Evolutionary conservation across 495 filamentous ascomycete species (phyloP).

Genomic region (Daldinia bambusicola): DNA sequence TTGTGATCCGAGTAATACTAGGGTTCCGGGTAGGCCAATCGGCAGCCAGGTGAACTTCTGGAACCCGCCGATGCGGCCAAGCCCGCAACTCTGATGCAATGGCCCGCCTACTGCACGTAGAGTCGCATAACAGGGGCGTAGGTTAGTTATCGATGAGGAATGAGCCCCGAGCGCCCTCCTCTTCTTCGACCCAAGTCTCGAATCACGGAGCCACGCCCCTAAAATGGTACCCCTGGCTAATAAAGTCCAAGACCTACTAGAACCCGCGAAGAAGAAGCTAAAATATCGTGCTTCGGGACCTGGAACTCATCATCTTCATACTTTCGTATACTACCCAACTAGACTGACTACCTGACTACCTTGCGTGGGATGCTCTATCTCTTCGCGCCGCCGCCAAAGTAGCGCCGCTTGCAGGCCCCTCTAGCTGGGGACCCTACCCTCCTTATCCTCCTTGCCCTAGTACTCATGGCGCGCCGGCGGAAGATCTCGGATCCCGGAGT

Average conservation of each 20-base stretch:
- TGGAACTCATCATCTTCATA: conserved; percentile 18
- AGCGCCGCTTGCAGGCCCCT: conserved; percentile 5
- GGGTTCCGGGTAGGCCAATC: conserved; percentile 38
- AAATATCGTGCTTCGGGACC: conserved; percentile 21
- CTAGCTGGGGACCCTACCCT: background rate
- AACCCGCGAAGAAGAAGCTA: conserved; percentile 44
- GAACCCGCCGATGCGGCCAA: conserved; percentile 47
- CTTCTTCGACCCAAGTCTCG: conserved; percentile 28
- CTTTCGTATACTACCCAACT: conserved; percentile 7
- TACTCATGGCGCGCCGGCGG: conserved; percentile 38
- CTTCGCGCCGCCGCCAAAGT: conserved; percentile 18
- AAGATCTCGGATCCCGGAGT: conserved; percentile 45
- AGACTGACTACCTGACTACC: no score
- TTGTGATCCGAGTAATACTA: conserved; percentile 28
- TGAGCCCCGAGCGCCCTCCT: conserved; percentile 31
- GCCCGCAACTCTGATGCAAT: conserved; percentile 39
- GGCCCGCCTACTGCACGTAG: conserved; percentile 30
- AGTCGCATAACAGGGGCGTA: conserved; percentile 39
- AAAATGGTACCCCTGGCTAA: conserved; percentile 39
- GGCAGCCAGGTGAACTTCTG: conserved; percentile 40
- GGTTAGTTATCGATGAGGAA: conserved; percentile 40
- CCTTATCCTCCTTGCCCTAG: background rate
- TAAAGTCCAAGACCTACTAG: conserved; percentile 42
- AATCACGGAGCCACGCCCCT: conserved; percentile 35
- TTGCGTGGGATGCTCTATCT: conserved; percentile 32